Percentiles rank a stretch among this genome's conserved stretches.
Conservation (phyloP, 2,329 filamentous ascomycete genomes). For the Hypomyces rosellus region DNA sequence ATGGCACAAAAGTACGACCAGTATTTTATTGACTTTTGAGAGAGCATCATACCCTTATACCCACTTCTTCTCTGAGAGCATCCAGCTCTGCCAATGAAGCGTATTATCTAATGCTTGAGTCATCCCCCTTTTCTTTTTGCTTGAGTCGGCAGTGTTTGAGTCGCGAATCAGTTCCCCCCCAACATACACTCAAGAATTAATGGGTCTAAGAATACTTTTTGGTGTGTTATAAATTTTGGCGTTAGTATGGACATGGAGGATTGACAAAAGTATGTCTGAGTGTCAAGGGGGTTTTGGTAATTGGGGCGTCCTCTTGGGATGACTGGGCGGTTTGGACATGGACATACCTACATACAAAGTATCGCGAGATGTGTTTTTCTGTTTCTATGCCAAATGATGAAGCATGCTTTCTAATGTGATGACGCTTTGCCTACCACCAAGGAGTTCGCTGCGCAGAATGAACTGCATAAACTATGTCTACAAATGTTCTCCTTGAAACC, state of each 20-base stretch:
- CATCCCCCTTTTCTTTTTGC: neutral
- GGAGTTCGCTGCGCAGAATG: neutral
- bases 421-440: neutral
- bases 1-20: constrained; percentile 63
- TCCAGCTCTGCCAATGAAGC: too few species aligned
- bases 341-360: too few species aligned
- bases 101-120: too few species aligned
- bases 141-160: too few species aligned
- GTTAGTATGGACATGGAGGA: neutral
- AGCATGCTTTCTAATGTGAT: too few species aligned
- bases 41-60: neutral
- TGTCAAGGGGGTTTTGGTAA: too few species aligned
- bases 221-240: neutral
- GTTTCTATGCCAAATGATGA: too few species aligned
- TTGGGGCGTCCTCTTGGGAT: too few species aligned
- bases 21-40: constrained; percentile 65
- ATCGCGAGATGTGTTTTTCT: too few species aligned
- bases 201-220: neutral
- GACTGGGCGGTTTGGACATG: too few species aligned
- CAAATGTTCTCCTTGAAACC: neutral
- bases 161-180: neutral
- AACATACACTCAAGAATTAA: neutral
- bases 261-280: too few species aligned
- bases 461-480: neutral
- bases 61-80: neutral